Percentiles rank a stretch among this genome's conserved stretches.
These are phyloP conservation scores for Macaranga tanarius DNA, from an alignment of 441 rosid species.

Conservation along the genomic window DNA sequence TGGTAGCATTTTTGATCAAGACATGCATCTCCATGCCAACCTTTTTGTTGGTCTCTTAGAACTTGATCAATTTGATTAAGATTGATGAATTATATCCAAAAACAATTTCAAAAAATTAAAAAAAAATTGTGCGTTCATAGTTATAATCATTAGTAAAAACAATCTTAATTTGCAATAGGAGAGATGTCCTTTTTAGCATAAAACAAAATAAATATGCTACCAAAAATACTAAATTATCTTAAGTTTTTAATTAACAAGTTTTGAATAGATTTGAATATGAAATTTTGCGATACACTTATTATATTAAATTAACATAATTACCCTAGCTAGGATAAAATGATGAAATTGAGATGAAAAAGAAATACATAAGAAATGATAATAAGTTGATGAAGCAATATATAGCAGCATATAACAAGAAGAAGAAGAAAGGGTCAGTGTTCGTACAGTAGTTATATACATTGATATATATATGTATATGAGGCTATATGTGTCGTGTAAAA, in stretches of 20 bases:
- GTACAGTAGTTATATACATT: constrained; percentile 3
- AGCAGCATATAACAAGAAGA: not conserved
- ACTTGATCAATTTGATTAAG: constrained; percentile 4
- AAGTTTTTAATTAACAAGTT: too few relatives aligned
- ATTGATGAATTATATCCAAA: not conserved
- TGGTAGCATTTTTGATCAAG: not conserved
- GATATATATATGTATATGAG: not conserved
- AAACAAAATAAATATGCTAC: not conserved
- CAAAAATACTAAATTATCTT: too few relatives aligned
- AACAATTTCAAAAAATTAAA: not conserved
- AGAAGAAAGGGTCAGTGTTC: constrained; percentile 38
- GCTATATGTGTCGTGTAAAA: constrained; percentile 57
- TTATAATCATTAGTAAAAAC: constrained; percentile 19
- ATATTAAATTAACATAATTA: constrained; percentile 45
- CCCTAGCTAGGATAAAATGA: constrained; percentile 32
- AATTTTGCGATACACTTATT: too few relatives aligned
- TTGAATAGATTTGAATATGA: too few relatives aligned
- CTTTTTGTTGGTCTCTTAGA: not conserved
- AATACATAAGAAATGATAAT: not conserved
- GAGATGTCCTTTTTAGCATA: constrained; percentile 43
- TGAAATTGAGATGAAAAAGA: not conserved
- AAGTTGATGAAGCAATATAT: constrained; percentile 28
- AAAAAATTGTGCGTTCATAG: not conserved
- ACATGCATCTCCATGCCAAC: constrained; percentile 2
- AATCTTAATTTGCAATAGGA: constrained; percentile 40